Evolutionary conservation across 1,284 basidiomycete genomes (phyloP).

Genomic region (Leccinum angustisporum): DNA sequence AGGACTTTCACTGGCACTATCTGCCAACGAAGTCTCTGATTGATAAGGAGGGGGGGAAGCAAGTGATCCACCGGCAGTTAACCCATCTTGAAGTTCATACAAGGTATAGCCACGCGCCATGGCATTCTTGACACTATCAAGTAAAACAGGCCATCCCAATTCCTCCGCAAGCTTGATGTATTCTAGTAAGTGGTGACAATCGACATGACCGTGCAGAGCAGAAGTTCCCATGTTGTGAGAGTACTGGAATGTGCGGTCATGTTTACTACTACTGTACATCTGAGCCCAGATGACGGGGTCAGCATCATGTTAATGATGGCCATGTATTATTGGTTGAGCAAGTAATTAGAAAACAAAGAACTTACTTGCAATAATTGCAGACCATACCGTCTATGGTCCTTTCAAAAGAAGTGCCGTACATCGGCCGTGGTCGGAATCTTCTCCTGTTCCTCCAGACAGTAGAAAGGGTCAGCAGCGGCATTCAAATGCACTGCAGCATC

Average conservation of each 20-base stretch:
- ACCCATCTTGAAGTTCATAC: background rate
- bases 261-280: background rate
- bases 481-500: no score
- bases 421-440: no score
- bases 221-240: background rate
- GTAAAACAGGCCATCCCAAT: background rate
- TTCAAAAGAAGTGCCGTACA: background rate
- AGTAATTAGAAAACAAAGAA: background rate
- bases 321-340: background rate
- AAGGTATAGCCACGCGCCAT: background rate
- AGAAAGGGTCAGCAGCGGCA: no score
- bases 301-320: background rate
- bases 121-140: background rate
- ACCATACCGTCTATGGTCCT: background rate
- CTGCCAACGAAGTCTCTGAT: background rate
- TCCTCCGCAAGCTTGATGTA: background rate
- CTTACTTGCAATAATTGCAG: background rate
- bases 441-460: no score
- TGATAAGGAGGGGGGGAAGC: background rate
- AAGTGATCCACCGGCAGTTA: background rate
- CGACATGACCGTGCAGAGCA: background rate
- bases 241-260: background rate
- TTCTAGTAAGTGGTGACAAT: background rate
- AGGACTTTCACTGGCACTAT: background rate
- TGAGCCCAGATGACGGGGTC: background rate